These are phyloP conservation scores for Metschnikowia santaceciliae DNA, from an alignment of 805 yeast species.

Conservation along the genomic window DNA sequence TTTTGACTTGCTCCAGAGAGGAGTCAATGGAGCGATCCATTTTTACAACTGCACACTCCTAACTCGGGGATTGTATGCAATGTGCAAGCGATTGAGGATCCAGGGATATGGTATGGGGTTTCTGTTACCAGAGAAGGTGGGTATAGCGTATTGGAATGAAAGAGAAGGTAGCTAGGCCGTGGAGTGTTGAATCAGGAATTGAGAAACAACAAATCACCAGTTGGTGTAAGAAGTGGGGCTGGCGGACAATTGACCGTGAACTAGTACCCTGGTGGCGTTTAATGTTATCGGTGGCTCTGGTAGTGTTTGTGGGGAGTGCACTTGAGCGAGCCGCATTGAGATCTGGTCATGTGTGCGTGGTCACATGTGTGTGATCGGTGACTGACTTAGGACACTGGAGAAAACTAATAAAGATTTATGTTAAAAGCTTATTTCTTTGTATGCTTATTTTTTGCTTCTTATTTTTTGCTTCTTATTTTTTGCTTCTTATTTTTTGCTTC, in stretches of 20 bases:
- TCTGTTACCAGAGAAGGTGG: neutral
- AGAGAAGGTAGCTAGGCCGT: neutral
- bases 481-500: too few relatives aligned
- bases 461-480: too few relatives aligned
- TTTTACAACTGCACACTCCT: neutral
- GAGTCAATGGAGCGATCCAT: constrained; percentile 4
- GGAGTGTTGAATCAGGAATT: neutral
- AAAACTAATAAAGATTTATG: too few relatives aligned
- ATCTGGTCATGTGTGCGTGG: neutral
- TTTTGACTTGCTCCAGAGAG: constrained; percentile 1
- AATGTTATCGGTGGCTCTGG: neutral
- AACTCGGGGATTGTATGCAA: neutral
- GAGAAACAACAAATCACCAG: neutral
- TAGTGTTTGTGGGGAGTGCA: constrained; percentile 4
- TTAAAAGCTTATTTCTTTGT: too few relatives aligned
- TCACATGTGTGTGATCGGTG: neutral
- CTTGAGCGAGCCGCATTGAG: constrained; percentile 1
- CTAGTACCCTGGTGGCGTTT: neutral
- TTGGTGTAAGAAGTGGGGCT: neutral
- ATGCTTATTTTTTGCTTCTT: too few relatives aligned
- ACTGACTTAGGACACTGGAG: too few relatives aligned
- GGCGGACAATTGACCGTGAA: neutral
- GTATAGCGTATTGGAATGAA: neutral
- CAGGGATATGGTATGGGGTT: neutral
- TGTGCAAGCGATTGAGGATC: neutral